Evolutionary conservation across 352 stramenopile species (phyloP), one percentile per base, ranked within the genome.

Genomic region (Vaucheria bursata): DNA sequence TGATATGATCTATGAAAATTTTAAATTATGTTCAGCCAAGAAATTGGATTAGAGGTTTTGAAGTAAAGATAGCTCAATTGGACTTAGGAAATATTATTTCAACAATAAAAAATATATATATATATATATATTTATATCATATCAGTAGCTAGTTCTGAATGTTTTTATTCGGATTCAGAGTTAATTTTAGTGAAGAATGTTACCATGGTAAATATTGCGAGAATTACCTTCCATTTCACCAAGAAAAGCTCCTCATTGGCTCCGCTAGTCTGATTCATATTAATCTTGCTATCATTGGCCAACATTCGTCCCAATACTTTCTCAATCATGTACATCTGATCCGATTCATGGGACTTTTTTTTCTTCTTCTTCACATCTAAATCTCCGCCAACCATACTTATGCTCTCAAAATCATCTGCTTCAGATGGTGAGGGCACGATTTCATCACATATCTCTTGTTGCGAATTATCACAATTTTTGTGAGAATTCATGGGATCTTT

Each of bases 151-250:
- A 50, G 12, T 5, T 50, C 12, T 50, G 12, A 50, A 12, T 50
- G 5, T 50, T 50, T 12, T 12, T 12, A 50, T 50, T 12, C 12
- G 12, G 39, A 5, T 50, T 50, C 39, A 50, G 12, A 50, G 5
- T 12, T 50, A 50, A 50, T 5, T 12, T 5, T 50, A 50, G 5
- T 5, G 39, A 5, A 12, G 12, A 50, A 5, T 12, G 39, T 12
- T 12, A 12, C 12, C 12, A 12, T 50, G 5, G 39, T 50, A 50
- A 5, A 50, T 12, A 12, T n/a, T n/a, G n/a, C n/a, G n/a, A 12
- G 12, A 5, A 50, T 72, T 38, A 72, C 74, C 73, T 83, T 83
- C 78, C 78, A 83, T 37, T 83, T 83, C 6, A 83, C 38, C 25
- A 83, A 73, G 72, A 69, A 83, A 37, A 83, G 71, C 67, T 83